Percentiles rank a stretch among this genome's conserved stretches.
Conservation (phyloP, 1,284 basidiomycete genomes). For the Baeospora myosura region DNA sequence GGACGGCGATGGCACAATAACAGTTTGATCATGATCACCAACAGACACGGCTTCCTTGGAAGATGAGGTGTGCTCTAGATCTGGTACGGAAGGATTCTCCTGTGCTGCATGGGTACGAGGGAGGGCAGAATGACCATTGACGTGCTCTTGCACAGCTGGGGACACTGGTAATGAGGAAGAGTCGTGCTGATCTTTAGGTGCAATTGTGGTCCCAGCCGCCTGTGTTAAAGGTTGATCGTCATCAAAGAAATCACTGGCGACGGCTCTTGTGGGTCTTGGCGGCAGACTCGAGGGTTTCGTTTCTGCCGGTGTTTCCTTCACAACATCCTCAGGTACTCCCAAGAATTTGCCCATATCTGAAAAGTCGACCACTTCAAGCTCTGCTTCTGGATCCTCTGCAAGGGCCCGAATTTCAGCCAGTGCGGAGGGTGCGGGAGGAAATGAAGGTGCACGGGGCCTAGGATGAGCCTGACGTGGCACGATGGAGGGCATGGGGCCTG, state of each 20-base stretch:
- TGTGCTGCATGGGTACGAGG: too few species aligned
- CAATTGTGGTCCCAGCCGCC: slow-evolving; percentile 8
- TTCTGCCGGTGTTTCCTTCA: slow-evolving; percentile 13
- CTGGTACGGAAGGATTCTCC: too few species aligned
- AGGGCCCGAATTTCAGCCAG: slow-evolving; percentile 43
- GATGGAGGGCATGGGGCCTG: slow-evolving; percentile 24
- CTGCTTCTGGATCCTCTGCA: slow-evolving; percentile 44
- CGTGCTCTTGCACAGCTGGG: neutral
- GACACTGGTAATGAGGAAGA: neutral
- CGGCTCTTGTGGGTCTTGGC: slow-evolving; percentile 32
- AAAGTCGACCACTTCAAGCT: slow-evolving; percentile 72
- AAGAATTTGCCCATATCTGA: slow-evolving; percentile 66
- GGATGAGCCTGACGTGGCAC: slow-evolving; percentile 12
- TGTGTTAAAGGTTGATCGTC: slow-evolving; percentile 26
- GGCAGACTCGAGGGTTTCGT: slow-evolving; percentile 12
- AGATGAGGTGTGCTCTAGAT: too few species aligned
- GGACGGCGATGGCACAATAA: neutral
- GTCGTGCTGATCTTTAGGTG: neutral
- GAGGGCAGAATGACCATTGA: too few species aligned
- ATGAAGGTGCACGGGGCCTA: slow-evolving; percentile 14
- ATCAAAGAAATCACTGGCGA: slow-evolving; percentile 66
- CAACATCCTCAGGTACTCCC: slow-evolving; percentile 28
- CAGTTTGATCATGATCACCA: neutral
- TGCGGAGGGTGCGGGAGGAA: slow-evolving; percentile 29
- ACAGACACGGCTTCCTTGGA: too few species aligned